A percentile compares a stretch with the other conserved stretches of the same genome.
Evolutionary conservation across 139 green algal species (phyloP).

Genomic region (Chlorella vulgaris): DNA sequence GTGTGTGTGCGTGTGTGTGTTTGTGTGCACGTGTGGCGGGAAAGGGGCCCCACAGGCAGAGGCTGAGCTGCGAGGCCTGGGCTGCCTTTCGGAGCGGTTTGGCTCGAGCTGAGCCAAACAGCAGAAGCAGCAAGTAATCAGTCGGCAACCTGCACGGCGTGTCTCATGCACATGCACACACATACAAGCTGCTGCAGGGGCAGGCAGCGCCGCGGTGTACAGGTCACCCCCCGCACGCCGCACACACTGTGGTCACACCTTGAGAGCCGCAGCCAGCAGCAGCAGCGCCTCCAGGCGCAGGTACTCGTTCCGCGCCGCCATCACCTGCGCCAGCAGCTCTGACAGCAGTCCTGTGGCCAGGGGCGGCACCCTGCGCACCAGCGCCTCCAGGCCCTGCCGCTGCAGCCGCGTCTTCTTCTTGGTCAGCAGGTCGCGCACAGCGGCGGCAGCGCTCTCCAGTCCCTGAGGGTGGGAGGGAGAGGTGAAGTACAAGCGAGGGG

Average conservation of each 20-base stretch:
- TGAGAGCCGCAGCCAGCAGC: constrained; percentile 42
- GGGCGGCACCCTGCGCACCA: constrained; percentile 37
- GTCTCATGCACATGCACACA: too few relatives aligned
- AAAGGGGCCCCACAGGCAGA: too few relatives aligned
- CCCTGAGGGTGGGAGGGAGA: constrained; percentile 3
- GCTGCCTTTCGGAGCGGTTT: too few relatives aligned
- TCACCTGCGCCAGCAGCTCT: constrained; percentile 4
- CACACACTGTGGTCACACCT: neutral
- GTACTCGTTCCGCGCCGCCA: constrained; percentile 42
- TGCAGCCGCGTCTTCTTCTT: constrained; percentile 68
- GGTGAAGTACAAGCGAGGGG: neutral
- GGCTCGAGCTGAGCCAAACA: too few relatives aligned
- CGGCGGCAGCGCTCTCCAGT: constrained; percentile 26
- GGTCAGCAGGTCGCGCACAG: constrained; percentile 53
- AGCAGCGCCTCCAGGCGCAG: constrained; percentile 39
- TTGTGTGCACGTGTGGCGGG: too few relatives aligned
- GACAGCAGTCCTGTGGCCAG: constrained; percentile 19
- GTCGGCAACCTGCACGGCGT: too few relatives aligned
- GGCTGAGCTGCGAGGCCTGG: too few relatives aligned
- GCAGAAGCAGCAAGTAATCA: too few relatives aligned
- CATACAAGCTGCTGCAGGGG: neutral
- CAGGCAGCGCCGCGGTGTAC: too few relatives aligned
- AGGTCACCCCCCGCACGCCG: neutral
- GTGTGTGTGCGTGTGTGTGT: too few relatives aligned
- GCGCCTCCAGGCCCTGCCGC: constrained; percentile 33